Evolutionary conservation across 2,329 filamentous ascomycete species (phyloP).

Genomic region (Aspergillus tubingensis): DNA sequence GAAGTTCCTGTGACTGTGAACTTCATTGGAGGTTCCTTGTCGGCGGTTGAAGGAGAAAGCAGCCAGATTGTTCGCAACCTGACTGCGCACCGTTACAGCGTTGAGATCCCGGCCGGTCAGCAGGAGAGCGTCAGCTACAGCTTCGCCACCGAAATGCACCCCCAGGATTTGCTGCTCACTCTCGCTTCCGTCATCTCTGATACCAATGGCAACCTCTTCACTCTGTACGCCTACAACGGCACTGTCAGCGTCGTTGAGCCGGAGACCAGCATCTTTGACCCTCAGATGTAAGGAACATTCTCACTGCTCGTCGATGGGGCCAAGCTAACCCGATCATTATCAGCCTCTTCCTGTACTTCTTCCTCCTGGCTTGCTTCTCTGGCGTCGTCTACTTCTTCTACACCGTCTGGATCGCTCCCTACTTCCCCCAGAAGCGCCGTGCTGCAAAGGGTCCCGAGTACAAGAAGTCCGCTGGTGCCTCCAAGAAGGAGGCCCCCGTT

Average conservation of each 20-base stretch:
- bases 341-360: constrained; percentile 96
- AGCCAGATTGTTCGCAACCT: constrained; percentile 77
- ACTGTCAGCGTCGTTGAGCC: constrained; percentile 86
- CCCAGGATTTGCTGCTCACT: constrained; percentile 80
- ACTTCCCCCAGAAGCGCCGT: constrained; percentile 81
- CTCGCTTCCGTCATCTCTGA: constrained; percentile 74
- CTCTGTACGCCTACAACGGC: constrained; percentile 76
- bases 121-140: constrained; percentile 76
- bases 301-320: neutral
- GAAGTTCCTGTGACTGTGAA: constrained; percentile 70
- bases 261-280: constrained; percentile 87
- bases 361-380: constrained; percentile 76
- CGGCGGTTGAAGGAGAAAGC: constrained; percentile 58
- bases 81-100: constrained; percentile 72
- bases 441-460: constrained; percentile 66
- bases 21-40: constrained; percentile 74
- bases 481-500: constrained; percentile 68
- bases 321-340: constrained; percentile 1
- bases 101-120: constrained; percentile 73
- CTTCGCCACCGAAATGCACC: constrained; percentile 89
- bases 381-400: constrained; percentile 95
- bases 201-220: constrained; percentile 68
- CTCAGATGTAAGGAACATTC: constrained; percentile 71
- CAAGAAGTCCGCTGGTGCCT: constrained; percentile 61
- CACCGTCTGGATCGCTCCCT: constrained; percentile 93